Percentiles rank a stretch among this genome's conserved stretches.
Conservation (phyloP, 2,329 filamentous ascomycete genomes). For the Blastomyces emzantsi region DNA sequence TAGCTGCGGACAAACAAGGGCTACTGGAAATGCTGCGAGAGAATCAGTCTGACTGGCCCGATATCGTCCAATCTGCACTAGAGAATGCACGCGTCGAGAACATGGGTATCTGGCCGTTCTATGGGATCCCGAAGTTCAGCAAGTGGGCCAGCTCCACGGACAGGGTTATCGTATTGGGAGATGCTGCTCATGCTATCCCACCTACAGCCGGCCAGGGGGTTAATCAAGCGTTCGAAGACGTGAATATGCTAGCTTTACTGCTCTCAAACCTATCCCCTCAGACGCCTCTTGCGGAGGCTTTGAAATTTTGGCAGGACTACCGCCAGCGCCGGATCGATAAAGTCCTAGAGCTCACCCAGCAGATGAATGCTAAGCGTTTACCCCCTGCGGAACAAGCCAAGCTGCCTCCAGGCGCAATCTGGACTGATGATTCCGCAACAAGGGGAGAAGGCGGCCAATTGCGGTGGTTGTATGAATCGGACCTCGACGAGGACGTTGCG, state of each 20-base stretch:
- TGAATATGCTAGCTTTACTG: slow-evolving; percentile 39
- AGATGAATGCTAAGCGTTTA: slow-evolving; percentile 42
- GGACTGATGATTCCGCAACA: slow-evolving; percentile 2
- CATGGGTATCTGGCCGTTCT: slow-evolving; percentile 45
- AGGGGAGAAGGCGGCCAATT: neutral
- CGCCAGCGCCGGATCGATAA: slow-evolving; percentile 42
- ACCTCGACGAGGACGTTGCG: slow-evolving; percentile 1
- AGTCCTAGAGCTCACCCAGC: slow-evolving; percentile 41
- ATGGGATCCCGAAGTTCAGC: slow-evolving; percentile 40
- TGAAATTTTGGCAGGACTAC: slow-evolving; percentile 41
- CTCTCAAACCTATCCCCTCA: slow-evolving; percentile 22
- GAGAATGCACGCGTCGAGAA: slow-evolving; percentile 29
- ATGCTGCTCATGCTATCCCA: slow-evolving; percentile 55
- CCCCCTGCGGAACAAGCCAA: slow-evolving; percentile 21
- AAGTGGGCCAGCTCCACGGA: slow-evolving; percentile 35
- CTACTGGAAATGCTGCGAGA: slow-evolving; percentile 30
- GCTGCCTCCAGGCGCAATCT: neutral
- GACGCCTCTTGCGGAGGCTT: slow-evolving; percentile 22
- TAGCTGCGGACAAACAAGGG: slow-evolving; percentile 36
- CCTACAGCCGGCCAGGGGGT: slow-evolving; percentile 53
- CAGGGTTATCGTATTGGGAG: slow-evolving; percentile 45
- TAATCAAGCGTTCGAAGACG: slow-evolving; percentile 50
- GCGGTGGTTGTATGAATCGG: neutral
- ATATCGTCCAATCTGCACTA: slow-evolving; percentile 32
- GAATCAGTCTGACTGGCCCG: slow-evolving; percentile 27